Conservation (phyloP, 2,329 filamentous ascomycete genomes). For the Cladobotryum protrusum region DNA sequence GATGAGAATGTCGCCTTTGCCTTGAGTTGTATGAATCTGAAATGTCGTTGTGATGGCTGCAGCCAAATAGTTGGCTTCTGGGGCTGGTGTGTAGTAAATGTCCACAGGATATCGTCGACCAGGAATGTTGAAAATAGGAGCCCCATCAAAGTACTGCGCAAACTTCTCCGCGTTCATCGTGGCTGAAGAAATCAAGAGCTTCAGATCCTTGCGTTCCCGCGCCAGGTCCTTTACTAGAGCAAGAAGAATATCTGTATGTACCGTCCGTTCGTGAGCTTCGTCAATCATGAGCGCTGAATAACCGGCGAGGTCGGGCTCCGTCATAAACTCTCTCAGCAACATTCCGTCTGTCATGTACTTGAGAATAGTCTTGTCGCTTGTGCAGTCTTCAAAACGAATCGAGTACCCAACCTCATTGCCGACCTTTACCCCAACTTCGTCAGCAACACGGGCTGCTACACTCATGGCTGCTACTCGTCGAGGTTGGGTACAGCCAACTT, state of each 20-base stretch:
- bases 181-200: conserved; percentile 85
- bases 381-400: conserved; percentile 91
- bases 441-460: conserved; percentile 90
- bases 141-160: conserved; percentile 82
- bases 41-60: conserved; percentile 91
- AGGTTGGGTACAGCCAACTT: conserved; percentile 90
- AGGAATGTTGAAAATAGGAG: conserved; percentile 91
- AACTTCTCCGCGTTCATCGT: conserved; percentile 95
- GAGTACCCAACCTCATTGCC: conserved; percentile 91
- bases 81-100: conserved; percentile 82
- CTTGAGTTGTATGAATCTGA: conserved; percentile 86
- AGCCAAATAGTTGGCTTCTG: conserved; percentile 88
- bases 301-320: conserved; percentile 72
- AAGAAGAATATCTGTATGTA: conserved; percentile 85
- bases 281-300: conserved; percentile 95
- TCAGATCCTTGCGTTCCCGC: conserved; percentile 75
- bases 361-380: conserved; percentile 81
- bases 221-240: conserved; percentile 85
- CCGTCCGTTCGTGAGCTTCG: conserved; percentile 90
- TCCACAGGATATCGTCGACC: conserved; percentile 85
- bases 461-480: conserved; percentile 95
- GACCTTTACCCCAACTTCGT: conserved; percentile 85
- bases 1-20: conserved; percentile 81
- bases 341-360: conserved; percentile 99
- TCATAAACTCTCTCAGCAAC: conserved; percentile 83